Percentiles rank a stretch among this genome's conserved stretches.
Evolutionary conservation across 2,329 filamentous ascomycete species (phyloP).

Genomic region (Fonsecaea monophora): DNA sequence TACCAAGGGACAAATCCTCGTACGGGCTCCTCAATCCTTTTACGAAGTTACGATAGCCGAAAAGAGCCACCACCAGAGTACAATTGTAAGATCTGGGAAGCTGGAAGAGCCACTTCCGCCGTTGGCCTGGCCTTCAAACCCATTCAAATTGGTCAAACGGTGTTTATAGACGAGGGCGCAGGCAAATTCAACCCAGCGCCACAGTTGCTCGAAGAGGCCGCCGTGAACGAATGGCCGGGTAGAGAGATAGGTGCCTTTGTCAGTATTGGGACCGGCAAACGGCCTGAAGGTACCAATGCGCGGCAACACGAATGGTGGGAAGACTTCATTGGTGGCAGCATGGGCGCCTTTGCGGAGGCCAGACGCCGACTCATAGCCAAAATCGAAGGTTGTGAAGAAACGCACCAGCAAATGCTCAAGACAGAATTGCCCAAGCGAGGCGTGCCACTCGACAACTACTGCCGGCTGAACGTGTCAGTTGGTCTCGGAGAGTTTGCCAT

Average conservation of each 20-base stretch:
- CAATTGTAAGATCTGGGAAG: constrained; percentile 96
- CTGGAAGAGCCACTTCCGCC: constrained; percentile 89
- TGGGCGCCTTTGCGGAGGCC: constrained; percentile 92
- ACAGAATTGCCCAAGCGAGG: constrained; percentile 78
- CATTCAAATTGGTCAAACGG: constrained; percentile 88
- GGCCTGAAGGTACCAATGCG: constrained; percentile 73
- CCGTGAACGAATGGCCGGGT: constrained; percentile 93
- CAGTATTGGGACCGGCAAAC: constrained; percentile 91
- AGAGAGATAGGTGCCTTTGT: constrained; percentile 90
- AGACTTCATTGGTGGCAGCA: constrained; percentile 71
- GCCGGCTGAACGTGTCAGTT: constrained; percentile 93
- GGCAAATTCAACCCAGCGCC: constrained; percentile 93
- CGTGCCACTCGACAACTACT: constrained; percentile 89
- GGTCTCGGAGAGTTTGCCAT: constrained; percentile 95
- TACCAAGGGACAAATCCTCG: constrained; percentile 78
- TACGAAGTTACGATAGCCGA: constrained; percentile 94
- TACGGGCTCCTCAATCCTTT: constrained; percentile 71
- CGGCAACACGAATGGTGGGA: constrained; percentile 86
- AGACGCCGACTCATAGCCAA: constrained; percentile 83
- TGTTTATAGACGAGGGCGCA: constrained; percentile 90
- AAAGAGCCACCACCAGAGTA: constrained; percentile 90
- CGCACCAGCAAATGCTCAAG: constrained; percentile 82
- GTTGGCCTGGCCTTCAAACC: constrained; percentile 95
- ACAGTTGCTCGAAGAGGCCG: constrained; percentile 86
- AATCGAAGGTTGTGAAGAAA: constrained; percentile 93